phyloP scores from a whole-genome alignment of 352 stramenopile species.

The Phytophthora sansomeana region DNA sequence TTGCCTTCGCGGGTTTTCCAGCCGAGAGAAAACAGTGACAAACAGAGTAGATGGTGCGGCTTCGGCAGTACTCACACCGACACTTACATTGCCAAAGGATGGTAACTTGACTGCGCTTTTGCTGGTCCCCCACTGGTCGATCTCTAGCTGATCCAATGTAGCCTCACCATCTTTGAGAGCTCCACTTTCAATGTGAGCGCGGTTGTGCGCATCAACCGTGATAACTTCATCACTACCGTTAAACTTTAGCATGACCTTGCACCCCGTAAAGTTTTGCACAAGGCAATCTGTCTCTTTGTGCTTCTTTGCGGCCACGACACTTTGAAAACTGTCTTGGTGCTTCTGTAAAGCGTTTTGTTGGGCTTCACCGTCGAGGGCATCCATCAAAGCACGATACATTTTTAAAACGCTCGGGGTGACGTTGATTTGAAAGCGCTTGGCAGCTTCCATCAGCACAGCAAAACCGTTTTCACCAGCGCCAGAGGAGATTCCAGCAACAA shows the following conservation, averaged over 20 bases:
- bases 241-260: conserved; percentile 57
- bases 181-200: conserved; percentile 53
- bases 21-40: conserved; percentile 69
- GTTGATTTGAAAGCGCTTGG: conserved; percentile 82
- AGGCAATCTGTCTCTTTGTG: conserved; percentile 60
- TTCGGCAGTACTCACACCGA: conserved; percentile 55
- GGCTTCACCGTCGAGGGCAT: conserved; percentile 74
- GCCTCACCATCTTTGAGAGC: conserved; percentile 47
- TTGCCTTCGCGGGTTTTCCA: conserved; percentile 74
- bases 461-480: conserved; percentile 67
- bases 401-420: conserved; percentile 77
- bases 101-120: conserved; percentile 50
- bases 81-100: conserved; percentile 68
- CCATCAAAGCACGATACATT: conserved; percentile 79
- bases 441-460: conserved; percentile 65
- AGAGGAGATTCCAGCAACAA: conserved; percentile 62
- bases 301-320: conserved; percentile 42
- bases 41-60: conserved; percentile 57
- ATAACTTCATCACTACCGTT: conserved; percentile 56
- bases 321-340: conserved; percentile 69
- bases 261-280: conserved; percentile 79
- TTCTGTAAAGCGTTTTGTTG: conserved; percentile 68
- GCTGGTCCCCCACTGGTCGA: conserved; percentile 68
- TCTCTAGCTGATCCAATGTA: conserved; percentile 56
- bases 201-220: conserved; percentile 56